Conservation (phyloP, 768 basidiomycete species). For the Pleurotus sapidus region DNA sequence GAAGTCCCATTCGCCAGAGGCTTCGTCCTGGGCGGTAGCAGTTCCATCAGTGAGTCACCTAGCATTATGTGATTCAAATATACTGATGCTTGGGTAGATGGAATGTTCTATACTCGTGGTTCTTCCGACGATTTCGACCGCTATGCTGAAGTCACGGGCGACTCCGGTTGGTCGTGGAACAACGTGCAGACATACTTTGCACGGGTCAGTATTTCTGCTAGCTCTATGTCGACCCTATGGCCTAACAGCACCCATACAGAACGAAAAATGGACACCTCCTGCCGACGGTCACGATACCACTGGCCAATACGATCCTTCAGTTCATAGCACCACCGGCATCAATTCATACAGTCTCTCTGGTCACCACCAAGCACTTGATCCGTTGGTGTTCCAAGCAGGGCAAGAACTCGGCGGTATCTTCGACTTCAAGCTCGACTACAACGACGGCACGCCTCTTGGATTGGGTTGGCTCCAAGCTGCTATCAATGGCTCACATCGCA, state of each 20-base stretch:
- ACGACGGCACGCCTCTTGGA: slow-evolving; percentile 26
- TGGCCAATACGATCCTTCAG: slow-evolving; percentile 22
- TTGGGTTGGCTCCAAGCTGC: slow-evolving; percentile 25
- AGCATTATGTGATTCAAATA: neutral
- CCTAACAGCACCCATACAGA: neutral
- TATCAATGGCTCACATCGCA: slow-evolving; percentile 22
- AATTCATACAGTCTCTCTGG: slow-evolving; percentile 21
- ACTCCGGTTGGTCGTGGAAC: slow-evolving; percentile 29
- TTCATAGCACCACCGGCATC: slow-evolving; percentile 23
- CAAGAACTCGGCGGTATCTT: slow-evolving; percentile 15
- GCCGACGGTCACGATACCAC: slow-evolving; percentile 25
- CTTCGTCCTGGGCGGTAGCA: slow-evolving; percentile 16
- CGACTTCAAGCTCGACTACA: slow-evolving; percentile 25
- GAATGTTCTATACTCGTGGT: slow-evolving; percentile 23
- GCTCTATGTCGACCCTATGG: neutral
- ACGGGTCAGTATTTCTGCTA: slow-evolving; percentile 12
- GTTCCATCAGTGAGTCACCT: slow-evolving; percentile 19
- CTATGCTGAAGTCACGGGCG: slow-evolving; percentile 18
- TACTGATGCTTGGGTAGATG: slow-evolving; percentile 15
- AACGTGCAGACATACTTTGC: slow-evolving; percentile 18
- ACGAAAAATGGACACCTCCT: slow-evolving; percentile 27
- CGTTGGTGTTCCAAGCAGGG: slow-evolving; percentile 19
- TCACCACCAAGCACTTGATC: slow-evolving; percentile 15
- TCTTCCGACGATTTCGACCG: slow-evolving; percentile 22
- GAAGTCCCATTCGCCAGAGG: slow-evolving; percentile 15